These are phyloP conservation scores for Eucalyptus globulus DNA, from an alignment of 345 rosid genomes.

Conservation along the genomic window DNA sequence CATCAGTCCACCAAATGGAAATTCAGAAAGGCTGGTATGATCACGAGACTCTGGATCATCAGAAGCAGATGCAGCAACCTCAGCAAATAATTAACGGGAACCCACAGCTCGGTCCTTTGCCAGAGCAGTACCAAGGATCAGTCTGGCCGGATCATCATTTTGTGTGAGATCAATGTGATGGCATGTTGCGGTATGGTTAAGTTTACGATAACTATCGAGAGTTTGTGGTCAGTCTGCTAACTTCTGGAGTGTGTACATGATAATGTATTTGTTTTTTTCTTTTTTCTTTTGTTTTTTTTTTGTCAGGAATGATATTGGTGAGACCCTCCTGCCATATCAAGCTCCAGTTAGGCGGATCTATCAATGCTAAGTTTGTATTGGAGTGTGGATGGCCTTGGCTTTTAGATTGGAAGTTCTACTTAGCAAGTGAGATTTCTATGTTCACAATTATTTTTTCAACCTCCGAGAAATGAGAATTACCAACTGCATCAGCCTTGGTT, in stretches of 20 bases:
- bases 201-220: not conserved
- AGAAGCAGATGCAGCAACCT: constrained; percentile 19
- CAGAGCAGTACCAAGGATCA: constrained; percentile 78
- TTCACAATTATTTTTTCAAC: not conserved
- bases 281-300: too few species aligned
- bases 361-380: constrained; percentile 58
- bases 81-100: constrained; percentile 27
- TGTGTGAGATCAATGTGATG: constrained; percentile 62
- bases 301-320: constrained; percentile 35
- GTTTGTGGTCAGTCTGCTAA: not conserved
- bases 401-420: constrained; percentile 56
- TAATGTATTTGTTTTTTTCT: not conserved
- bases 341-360: constrained; percentile 55
- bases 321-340: constrained; percentile 47
- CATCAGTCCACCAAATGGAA: not conserved
- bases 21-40: not conserved
- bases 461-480: not conserved
- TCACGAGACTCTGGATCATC: constrained; percentile 29
- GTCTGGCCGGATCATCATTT: constrained; percentile 60
- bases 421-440: constrained; percentile 34
- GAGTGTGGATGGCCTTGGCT: constrained; percentile 64
- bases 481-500: not conserved
- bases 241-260: not conserved
- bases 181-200: constrained; percentile 30
- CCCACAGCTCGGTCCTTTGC: constrained; percentile 46